Conservation (phyloP, 306 rosid species). For the Hippophae tibetana region DNA sequence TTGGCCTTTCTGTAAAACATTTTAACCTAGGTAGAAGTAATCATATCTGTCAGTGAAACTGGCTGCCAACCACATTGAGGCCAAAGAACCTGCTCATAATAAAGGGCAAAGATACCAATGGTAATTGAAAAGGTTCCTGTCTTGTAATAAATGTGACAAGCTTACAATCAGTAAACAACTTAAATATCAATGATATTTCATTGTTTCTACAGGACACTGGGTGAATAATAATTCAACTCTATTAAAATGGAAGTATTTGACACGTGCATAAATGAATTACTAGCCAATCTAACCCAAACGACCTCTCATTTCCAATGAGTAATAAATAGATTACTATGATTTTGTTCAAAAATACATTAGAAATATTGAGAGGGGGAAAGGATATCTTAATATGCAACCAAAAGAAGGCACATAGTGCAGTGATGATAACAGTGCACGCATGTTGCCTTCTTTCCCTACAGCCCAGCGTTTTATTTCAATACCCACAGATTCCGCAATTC, state of each 20-base stretch:
- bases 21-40: conserved; percentile 66
- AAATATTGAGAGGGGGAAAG: too few species aligned
- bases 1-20: conserved; percentile 71
- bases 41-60: conserved; percentile 66
- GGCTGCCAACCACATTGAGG: conserved; percentile 78
- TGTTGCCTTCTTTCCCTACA: conserved; percentile 83
- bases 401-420: conserved; percentile 48
- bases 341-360: too few species aligned
- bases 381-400: too few species aligned
- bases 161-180: neutral
- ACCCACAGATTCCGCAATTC: conserved; percentile 54
- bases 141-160: neutral
- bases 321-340: too few species aligned
- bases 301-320: too few species aligned
- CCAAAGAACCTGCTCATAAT: conserved; percentile 64
- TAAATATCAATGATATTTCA: neutral
- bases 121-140: neutral
- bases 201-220: neutral
- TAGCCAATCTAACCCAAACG: neutral
- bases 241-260: neutral
- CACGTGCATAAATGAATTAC: neutral
- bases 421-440: conserved; percentile 80
- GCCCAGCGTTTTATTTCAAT: conserved; percentile 70
- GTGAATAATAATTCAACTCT: neutral
- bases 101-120: conserved; percentile 17